phyloP scores from a whole-genome alignment of 805 yeast species.

The Candida endomychidarum region DNA sequence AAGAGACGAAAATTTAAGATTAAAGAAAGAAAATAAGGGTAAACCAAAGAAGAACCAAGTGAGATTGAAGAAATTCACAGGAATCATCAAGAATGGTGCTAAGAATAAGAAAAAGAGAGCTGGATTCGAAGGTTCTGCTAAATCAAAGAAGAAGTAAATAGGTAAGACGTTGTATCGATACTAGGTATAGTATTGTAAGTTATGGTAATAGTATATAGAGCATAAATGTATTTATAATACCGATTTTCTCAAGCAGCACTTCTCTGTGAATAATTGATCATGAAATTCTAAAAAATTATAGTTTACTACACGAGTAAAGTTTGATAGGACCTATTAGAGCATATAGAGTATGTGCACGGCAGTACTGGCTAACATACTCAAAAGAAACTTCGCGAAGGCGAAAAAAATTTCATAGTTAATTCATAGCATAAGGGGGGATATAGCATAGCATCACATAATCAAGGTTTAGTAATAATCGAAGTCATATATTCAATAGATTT shows the following conservation, averaged over 20 bases:
- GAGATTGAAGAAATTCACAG: conserved; percentile 66
- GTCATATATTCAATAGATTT: not conserved
- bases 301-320: too few species aligned
- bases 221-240: not conserved
- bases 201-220: too few species aligned
- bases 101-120: conserved; percentile 54
- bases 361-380: not conserved
- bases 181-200: not conserved
- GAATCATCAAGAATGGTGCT: conserved; percentile 44
- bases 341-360: not conserved
- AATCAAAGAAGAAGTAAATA: conserved; percentile 30
- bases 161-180: not conserved
- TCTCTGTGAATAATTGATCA: too few species aligned
- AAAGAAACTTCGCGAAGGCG: conserved; percentile 6
- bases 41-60: conserved; percentile 72
- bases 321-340: too few species aligned
- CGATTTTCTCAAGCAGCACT: too few species aligned
- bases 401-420: not conserved
- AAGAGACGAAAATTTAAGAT: conserved; percentile 87
- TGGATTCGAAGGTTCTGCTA: conserved; percentile 84
- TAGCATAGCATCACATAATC: conserved; percentile 3
- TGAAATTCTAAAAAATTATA: too few species aligned
- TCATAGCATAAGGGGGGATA: conserved; percentile 1
- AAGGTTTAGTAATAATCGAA: too few species aligned
- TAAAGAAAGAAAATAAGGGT: conserved; percentile 84